Conservation (phyloP, 192 early-diverging fungal genomes). For the Nowakowskiella sp. region DNA sequence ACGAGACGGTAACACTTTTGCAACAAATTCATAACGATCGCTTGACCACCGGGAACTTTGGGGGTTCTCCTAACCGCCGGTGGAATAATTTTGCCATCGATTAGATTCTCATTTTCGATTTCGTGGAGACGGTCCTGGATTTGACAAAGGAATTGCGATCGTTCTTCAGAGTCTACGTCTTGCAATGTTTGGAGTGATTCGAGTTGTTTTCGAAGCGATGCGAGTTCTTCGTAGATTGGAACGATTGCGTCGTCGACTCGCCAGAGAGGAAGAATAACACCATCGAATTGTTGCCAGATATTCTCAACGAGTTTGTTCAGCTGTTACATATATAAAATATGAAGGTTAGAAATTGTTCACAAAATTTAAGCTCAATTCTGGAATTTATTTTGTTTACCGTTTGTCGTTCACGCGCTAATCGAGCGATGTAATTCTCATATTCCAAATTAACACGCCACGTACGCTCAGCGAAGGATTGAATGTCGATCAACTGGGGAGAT, state of each 20-base stretch:
- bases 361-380: background rate
- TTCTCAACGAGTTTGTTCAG: conserved; percentile 19
- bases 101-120: conserved; percentile 14
- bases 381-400: background rate
- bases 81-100: conserved; percentile 26
- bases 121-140: conserved; percentile 18
- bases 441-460: conserved; percentile 17
- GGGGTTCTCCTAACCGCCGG: too few species aligned
- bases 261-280: conserved; percentile 23
- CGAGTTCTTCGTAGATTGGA: conserved; percentile 24
- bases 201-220: conserved; percentile 15
- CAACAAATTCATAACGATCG: conserved; percentile 17
- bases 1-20: conserved; percentile 16
- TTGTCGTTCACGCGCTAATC: conserved; percentile 37
- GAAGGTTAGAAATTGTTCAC: background rate
- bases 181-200: conserved; percentile 8
- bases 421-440: conserved; percentile 9
- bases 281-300: conserved; percentile 25
- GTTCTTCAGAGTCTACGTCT: conserved; percentile 1
- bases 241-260: conserved; percentile 23
- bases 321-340: conserved; percentile 5
- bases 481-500: conserved; percentile 14
- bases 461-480: conserved; percentile 19
- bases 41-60: conserved; percentile 21
- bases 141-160: background rate